phyloP scores from a whole-genome alignment of 2,329 filamentous ascomycete species.

The Aureobasidium sp. region DNA sequence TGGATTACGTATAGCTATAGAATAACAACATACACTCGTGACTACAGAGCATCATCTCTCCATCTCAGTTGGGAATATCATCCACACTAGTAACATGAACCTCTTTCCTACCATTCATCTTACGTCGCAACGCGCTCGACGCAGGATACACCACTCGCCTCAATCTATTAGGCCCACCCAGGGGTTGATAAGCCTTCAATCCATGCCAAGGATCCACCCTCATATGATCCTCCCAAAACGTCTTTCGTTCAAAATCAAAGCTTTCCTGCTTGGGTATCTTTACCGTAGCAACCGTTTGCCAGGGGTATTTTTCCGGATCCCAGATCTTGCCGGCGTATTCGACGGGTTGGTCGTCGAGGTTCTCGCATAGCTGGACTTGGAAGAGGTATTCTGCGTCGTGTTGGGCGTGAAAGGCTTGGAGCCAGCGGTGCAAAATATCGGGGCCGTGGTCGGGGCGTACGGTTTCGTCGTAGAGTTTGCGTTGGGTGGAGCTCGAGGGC shows the following conservation, averaged over 20 bases:
- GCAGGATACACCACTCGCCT: constrained; percentile 32
- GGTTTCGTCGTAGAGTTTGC: constrained; percentile 31
- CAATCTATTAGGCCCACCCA: constrained; percentile 33
- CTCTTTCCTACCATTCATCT: constrained; percentile 32
- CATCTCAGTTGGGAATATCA: constrained; percentile 28
- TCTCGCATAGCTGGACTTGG: constrained; percentile 39
- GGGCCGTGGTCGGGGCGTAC: constrained; percentile 29
- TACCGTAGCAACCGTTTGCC: constrained; percentile 36
- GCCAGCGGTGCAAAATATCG: constrained; percentile 33
- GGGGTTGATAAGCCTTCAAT: constrained; percentile 32
- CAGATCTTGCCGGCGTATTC: constrained; percentile 36
- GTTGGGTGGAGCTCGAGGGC: constrained; percentile 33
- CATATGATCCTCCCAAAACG: constrained; percentile 38
- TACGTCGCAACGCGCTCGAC: constrained; percentile 27
- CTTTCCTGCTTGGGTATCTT: constrained; percentile 34
- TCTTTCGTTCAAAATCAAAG: constrained; percentile 32
- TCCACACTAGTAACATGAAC: constrained; percentile 30
- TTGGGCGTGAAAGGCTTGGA: constrained; percentile 31
- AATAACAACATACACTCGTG: neutral
- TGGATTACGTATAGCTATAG: neutral
- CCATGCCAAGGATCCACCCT: constrained; percentile 36
- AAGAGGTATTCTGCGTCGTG: constrained; percentile 37
- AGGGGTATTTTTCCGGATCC: constrained; percentile 41
- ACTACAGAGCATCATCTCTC: neutral
- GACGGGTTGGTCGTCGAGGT: constrained; percentile 39